phyloP scores from a whole-genome alignment of 2,329 filamentous ascomycete species.

The Pseudocercospora vitis region DNA sequence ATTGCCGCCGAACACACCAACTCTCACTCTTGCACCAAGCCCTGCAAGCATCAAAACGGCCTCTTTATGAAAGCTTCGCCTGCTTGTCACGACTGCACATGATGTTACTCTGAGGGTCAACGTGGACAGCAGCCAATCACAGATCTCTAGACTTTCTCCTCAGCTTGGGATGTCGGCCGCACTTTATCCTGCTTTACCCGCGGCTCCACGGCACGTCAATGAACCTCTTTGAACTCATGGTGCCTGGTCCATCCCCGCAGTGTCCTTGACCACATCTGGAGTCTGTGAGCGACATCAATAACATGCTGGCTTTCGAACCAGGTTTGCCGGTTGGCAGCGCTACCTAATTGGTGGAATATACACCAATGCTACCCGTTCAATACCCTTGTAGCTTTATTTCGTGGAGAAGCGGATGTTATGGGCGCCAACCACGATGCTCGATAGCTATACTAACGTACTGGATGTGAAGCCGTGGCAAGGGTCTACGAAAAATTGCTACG shows the following conservation, averaged over 20 bases:
- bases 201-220: not conserved
- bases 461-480: not conserved
- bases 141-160: too few species aligned
- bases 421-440: not conserved
- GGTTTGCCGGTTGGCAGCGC: not conserved
- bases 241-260: not conserved
- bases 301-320: not conserved
- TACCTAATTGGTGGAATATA: not conserved
- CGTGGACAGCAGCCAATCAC: too few species aligned
- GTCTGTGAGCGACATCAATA: not conserved
- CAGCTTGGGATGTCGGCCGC: too few species aligned
- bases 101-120: too few species aligned
- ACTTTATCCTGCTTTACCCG: not conserved
- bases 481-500: not conserved
- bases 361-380: too few species aligned
- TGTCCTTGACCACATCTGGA: not conserved
- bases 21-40: too few species aligned
- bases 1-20: too few species aligned
- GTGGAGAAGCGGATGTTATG: not conserved
- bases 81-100: too few species aligned
- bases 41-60: too few species aligned
- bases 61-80: too few species aligned
- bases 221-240: not conserved
- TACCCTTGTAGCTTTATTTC: too few species aligned
- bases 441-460: not conserved